Evolutionary conservation across 768 basidiomycete species (phyloP).

Genomic region (Suillus placidus): DNA sequence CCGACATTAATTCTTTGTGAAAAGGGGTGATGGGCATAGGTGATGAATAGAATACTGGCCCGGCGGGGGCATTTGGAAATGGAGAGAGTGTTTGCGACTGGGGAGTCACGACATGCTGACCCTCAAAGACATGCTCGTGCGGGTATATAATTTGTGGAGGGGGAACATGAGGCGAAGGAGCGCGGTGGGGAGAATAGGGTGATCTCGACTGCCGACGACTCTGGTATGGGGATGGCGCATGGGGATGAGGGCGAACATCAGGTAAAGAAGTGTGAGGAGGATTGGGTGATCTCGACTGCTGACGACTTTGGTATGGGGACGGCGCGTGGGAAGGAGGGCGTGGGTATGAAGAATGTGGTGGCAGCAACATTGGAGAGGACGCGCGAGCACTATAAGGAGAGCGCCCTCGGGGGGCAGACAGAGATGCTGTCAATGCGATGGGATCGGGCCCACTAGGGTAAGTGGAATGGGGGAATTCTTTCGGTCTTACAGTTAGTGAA

Average conservation of each 20-base stretch:
- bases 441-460: constrained; percentile 42
- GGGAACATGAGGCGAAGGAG: constrained; percentile 22
- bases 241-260: constrained; percentile 17
- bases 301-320: constrained; percentile 24
- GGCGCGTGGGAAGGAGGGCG: constrained; percentile 25
- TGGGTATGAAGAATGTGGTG: constrained; percentile 22
- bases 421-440: constrained; percentile 32
- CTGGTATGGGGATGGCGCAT: constrained; percentile 30
- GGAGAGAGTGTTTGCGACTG: constrained; percentile 53
- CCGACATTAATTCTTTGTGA: constrained; percentile 39
- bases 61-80: constrained; percentile 46
- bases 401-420: constrained; percentile 29
- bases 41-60: constrained; percentile 28
- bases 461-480: constrained; percentile 41
- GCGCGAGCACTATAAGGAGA: constrained; percentile 31
- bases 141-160: constrained; percentile 47
- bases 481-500: constrained; percentile 52
- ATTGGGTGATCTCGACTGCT: not conserved
- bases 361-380: constrained; percentile 20
- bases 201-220: not conserved
- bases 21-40: constrained; percentile 25
- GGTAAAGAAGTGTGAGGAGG: constrained; percentile 14
- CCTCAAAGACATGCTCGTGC: constrained; percentile 57
- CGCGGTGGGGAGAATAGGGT: constrained; percentile 10
- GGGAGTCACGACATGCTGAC: constrained; percentile 42